A percentile compares a stretch with the other conserved stretches of the same genome.
Evolutionary conservation across 176 grass and related monocot genomes (phyloP).

Genomic region (Saccharum officinarum): DNA sequence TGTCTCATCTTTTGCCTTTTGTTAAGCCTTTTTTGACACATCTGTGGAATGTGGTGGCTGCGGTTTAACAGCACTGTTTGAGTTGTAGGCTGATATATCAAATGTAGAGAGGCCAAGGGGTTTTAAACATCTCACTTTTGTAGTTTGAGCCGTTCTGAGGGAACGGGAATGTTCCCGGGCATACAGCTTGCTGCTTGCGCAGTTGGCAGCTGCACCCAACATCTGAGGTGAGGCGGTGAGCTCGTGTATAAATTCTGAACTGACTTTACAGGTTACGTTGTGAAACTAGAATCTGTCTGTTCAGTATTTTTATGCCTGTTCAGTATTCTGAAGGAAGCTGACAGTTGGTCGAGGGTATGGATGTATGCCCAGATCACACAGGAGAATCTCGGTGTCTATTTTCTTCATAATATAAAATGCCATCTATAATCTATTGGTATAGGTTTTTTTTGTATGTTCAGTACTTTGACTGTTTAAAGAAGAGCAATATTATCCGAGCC

Average conservation of each 20-base stretch:
- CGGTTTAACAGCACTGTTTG: background rate
- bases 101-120: background rate
- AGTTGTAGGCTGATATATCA: background rate
- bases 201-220: background rate
- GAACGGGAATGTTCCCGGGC: background rate
- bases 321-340: background rate
- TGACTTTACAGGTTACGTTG: background rate
- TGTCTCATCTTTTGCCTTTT: slow-evolving; percentile 23
- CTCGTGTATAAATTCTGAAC: background rate
- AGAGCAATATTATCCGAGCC: too few relatives aligned
- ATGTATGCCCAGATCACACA: background rate
- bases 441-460: too few relatives aligned
- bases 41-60: background rate
- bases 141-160: background rate
- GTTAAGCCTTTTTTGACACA: slow-evolving; percentile 4
- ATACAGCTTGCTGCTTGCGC: background rate
- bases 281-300: background rate
- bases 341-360: background rate
- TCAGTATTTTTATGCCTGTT: background rate
- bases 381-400: too few relatives aligned
- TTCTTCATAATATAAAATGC: too few relatives aligned
- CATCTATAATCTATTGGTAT: too few relatives aligned
- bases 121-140: background rate
- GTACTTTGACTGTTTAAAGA: too few relatives aligned
- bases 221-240: background rate